Evolutionary conservation across 768 basidiomycete genomes (phyloP).

Genomic region (Chalciporus chontae): DNA sequence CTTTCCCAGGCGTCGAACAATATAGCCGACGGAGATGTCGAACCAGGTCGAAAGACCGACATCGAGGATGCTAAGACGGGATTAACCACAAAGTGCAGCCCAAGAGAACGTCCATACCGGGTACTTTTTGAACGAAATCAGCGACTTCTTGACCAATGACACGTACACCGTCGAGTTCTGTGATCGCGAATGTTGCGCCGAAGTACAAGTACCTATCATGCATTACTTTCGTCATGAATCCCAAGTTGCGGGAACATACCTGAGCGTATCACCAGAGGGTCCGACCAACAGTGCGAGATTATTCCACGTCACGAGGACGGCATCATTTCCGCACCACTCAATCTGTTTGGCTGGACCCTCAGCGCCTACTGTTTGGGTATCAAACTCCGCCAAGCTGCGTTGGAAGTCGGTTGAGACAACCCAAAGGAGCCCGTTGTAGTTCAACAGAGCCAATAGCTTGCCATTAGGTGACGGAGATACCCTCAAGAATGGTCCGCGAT

Average conservation of each 20-base stretch:
- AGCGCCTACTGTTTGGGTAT: conserved; percentile 56
- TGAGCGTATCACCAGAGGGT: conserved; percentile 82
- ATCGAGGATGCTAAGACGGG: conserved; percentile 59
- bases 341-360: conserved; percentile 65
- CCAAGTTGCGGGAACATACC: conserved; percentile 45
- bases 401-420: conserved; percentile 96
- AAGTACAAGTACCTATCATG: conserved; percentile 71
- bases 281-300: conserved; percentile 80
- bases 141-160: conserved; percentile 74
- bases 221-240: conserved; percentile 8
- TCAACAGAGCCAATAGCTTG: conserved; percentile 83
- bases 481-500: conserved; percentile 84
- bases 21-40: conserved; percentile 86
- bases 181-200: conserved; percentile 72
- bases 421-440: conserved; percentile 70
- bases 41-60: conserved; percentile 89
- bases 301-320: conserved; percentile 84
- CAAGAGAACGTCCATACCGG: conserved; percentile 46
- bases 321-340: conserved; percentile 97
- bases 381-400: conserved; percentile 82
- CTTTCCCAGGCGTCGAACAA: conserved; percentile 91
- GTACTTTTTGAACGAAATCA: conserved; percentile 93
- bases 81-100: not conserved
- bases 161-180: conserved; percentile 89
- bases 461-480: conserved; percentile 92